Evolutionary conservation across 768 basidiomycete species (phyloP), one percentile per base, ranked within the genome.

Genomic region (Tricholoma flavovirens): DNA sequence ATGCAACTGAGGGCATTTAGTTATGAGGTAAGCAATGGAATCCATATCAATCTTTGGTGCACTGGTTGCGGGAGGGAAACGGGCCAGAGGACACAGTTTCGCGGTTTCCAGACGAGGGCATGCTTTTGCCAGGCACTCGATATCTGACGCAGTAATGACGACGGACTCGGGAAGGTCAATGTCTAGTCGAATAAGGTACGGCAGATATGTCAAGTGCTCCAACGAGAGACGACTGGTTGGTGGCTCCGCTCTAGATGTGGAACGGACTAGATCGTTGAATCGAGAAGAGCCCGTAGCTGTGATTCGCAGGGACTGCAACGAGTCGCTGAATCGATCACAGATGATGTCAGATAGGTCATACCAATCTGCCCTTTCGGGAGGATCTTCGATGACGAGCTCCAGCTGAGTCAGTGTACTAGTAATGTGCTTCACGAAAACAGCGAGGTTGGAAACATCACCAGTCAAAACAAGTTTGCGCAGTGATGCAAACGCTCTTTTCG

Each of bases 241-340:
- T 21, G 81, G 77, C 59, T 87, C 87, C 17, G 77, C 82, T 59
- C 85, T 77, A 29, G 84, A 77, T 4, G 88, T 86, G 8, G 90
- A 87, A 54, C 90, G 84, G 50, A 88, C 82, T 46, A 95, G 80
- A 59, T 94, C 90, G 4, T 81, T 79, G 75, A 90, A 95, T 54
- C 89, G 82, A n/a, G 83, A 83, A 21, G 86, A 79, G 15, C 86
- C 83, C 0, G 83, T 84, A 5, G 88, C 86, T 21, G 77, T 71
- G 59, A 90, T 77, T 54, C 79, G 79, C 58, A 90, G 68, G 9
- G 80, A 78, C 62, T 82, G 79, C 51, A 91, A 72, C 12, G 82
- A 79, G 46, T 75, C 67, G 12, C 78, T 75, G 62, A 89, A 88
- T 60, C 78, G 73, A 59, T 87, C 82, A 61, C 78, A 83, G 51